phyloP scores from a whole-genome alignment of 2,329 filamentous ascomycete genomes.

The Neocucurbitaria cava region DNA sequence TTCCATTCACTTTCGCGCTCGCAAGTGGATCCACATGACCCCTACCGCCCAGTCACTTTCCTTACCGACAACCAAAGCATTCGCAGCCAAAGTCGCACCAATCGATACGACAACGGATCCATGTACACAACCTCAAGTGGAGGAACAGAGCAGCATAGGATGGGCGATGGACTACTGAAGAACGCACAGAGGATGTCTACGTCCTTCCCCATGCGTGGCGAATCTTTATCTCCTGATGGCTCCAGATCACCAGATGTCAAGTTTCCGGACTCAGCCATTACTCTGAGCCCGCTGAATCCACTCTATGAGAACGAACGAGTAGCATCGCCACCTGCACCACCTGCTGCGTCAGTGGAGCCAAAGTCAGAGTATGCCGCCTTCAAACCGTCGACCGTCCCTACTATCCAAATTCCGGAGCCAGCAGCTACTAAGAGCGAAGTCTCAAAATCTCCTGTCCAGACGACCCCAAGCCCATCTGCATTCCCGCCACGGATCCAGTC shows the following conservation, averaged over 20 bases:
- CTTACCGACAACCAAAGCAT: constrained; percentile 53
- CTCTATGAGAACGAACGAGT: constrained; percentile 22
- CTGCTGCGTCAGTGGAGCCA: constrained; percentile 18
- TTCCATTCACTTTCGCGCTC: constrained; percentile 83
- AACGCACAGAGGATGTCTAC: constrained; percentile 67
- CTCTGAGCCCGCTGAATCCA: constrained; percentile 41
- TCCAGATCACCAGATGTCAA: constrained; percentile 41
- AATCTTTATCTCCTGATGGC: constrained; percentile 46
- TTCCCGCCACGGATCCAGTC: constrained; percentile 43
- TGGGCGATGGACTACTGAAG: constrained; percentile 59
- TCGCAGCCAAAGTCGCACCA: constrained; percentile 38
- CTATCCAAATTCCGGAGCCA: constrained; percentile 32
- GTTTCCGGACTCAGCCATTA: constrained; percentile 41
- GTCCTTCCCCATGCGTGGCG: constrained; percentile 55
- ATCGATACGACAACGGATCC: constrained; percentile 53
- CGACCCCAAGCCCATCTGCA: constrained; percentile 23
- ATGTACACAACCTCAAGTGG: constrained; percentile 60
- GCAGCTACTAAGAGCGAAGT: constrained; percentile 29
- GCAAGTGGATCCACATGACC: constrained; percentile 78
- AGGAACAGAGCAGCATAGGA: constrained; percentile 54
- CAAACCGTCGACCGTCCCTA: constrained; percentile 39
- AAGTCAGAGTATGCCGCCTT: constrained; percentile 46
- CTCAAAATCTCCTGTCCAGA: constrained; percentile 32
- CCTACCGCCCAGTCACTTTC: constrained; percentile 74
- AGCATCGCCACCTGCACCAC: constrained; percentile 18